Evolutionary conservation across 2,329 filamentous ascomycete genomes (phyloP), one percentile per base, ranked within the genome.

Genomic region (Hymenoscyphus occultus): DNA sequence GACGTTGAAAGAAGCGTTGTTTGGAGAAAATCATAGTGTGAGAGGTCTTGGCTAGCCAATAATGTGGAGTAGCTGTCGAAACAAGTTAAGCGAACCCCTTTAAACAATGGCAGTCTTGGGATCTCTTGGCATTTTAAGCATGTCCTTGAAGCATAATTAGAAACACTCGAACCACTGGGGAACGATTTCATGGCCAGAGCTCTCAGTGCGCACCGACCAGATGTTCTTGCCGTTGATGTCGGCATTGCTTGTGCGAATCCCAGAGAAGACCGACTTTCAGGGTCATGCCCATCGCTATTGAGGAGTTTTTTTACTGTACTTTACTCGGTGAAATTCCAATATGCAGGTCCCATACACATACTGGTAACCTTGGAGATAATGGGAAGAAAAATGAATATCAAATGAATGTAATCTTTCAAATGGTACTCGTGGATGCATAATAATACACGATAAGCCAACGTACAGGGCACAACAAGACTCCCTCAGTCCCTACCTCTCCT

Each of bases 1-100:
- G 56, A 67, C 65, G 65, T 65, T 61, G 66, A 67, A 65, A 60
- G 65, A 65, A 64, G 66, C 66, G 64, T 64, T 14, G 7, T 51
- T 22, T 51, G n/a, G 22, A 51, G 48, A 10, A 4, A 13, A 22
- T 51, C 48, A 22, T 51, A 51, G 48, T 19, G 6, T 51, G 48
- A 28, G 22, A 51, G 48, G 22, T 14, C 39, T 31, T n/a, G 59
- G 60, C 56, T 42, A 56, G 56, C 39, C 48, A 32, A 16, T 28
- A 6, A 35, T 56, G 39, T 16, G 13, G 51, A 10, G 39, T 19
- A 16, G 19, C 58, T 48, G n/a, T n/a, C 57, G 54, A 60, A 35
- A 39, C 60, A 22, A 19, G 13, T 51, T 51, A 22, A 51, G 48
- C 59, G 61, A 48, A 19, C 51, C 56, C 61, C 19, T 28, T 42